Conservation (phyloP, 768 basidiomycete species). For the Leucocoprinus leucothites region DNA sequence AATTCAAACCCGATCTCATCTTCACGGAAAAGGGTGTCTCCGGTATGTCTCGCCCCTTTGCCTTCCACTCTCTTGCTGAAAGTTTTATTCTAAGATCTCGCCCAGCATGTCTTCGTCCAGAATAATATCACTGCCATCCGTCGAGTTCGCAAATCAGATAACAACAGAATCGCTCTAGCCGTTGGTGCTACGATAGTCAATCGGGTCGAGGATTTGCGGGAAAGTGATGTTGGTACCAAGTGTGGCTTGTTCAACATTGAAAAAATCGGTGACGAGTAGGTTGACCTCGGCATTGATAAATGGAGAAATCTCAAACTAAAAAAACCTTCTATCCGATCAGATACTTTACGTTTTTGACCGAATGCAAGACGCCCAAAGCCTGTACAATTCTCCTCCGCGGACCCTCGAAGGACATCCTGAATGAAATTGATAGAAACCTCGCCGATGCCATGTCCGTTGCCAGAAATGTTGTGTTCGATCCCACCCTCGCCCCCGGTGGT, state of each 20-base stretch:
- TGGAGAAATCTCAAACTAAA: background rate
- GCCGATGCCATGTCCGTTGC: conserved; percentile 98
- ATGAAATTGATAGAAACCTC: conserved; percentile 97
- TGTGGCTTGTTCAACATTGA: conserved; percentile 97
- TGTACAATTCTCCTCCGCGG: conserved; percentile 98
- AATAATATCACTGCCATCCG: conserved; percentile 90
- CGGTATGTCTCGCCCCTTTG: conserved; percentile 46
- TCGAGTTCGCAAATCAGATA: conserved; percentile 98
- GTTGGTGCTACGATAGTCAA: conserved; percentile 97
- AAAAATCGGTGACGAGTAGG: conserved; percentile 93
- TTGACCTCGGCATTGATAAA: conserved; percentile 18
- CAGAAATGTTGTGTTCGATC: conserved; percentile 96
- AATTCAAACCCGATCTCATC: conserved; percentile 92
- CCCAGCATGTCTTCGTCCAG: conserved; percentile 87
- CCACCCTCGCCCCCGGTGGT: conserved; percentile 89
- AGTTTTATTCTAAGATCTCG: conserved; percentile 59
- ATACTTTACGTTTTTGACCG: conserved; percentile 97
- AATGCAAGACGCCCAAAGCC: conserved; percentile 88
- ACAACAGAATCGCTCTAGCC: conserved; percentile 96
- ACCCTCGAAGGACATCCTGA: conserved; percentile 96
- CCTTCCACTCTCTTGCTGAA: background rate
- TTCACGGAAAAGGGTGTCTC: conserved; percentile 98
- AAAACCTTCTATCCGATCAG: conserved; percentile 31
- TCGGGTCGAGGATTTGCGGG: conserved; percentile 90
- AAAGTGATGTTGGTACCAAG: conserved; percentile 85